Evolutionary conservation across 2,329 filamentous ascomycete species (phyloP).

Genomic region (Botrytis cinerea): DNA sequence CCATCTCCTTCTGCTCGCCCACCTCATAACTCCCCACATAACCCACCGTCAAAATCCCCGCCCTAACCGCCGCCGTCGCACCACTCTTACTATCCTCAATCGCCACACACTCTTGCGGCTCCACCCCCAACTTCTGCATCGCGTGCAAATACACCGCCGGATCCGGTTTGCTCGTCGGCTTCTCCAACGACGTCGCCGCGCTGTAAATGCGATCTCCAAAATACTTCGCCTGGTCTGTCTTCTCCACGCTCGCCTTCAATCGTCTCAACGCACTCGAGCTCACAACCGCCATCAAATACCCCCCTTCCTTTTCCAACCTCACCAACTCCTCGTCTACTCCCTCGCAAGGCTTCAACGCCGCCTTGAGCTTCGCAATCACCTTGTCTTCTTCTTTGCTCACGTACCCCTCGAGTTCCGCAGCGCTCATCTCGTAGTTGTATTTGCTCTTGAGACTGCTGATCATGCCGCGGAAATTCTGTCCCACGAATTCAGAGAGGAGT

Average conservation of each 20-base stretch:
- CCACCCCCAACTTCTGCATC: slow-evolving; percentile 71
- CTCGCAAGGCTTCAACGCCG: slow-evolving; percentile 65
- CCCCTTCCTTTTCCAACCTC: slow-evolving; percentile 59
- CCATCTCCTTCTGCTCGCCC: slow-evolving; percentile 58
- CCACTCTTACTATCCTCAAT: slow-evolving; percentile 90
- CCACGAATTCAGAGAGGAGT: slow-evolving; percentile 85
- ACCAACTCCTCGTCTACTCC: slow-evolving; percentile 70
- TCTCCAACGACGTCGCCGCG: slow-evolving; percentile 74
- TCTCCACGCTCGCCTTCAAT: slow-evolving; percentile 75
- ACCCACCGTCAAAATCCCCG: slow-evolving; percentile 77
- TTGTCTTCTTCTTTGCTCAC: slow-evolving; percentile 77
- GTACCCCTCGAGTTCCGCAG: slow-evolving; percentile 71
- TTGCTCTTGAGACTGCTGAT: slow-evolving; percentile 73
- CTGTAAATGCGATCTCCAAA: slow-evolving; percentile 81
- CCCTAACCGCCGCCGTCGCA: slow-evolving; percentile 73
- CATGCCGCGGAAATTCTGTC: slow-evolving; percentile 95
- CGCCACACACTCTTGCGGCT: slow-evolving; percentile 71
- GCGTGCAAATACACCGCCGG: slow-evolving; percentile 85
- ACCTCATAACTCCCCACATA: slow-evolving; percentile 76
- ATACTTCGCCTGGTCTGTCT: slow-evolving; percentile 77
- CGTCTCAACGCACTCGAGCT: slow-evolving; percentile 77
- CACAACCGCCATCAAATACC: slow-evolving; percentile 78
- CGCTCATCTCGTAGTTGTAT: slow-evolving; percentile 69
- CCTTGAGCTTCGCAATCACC: slow-evolving; percentile 78
- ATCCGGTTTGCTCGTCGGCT: slow-evolving; percentile 87